A percentile compares a stretch with the other conserved stretches of the same genome.
Conservation (phyloP, 2,329 filamentous ascomycete species). For the Phyllosticta citrichinensis region DNA sequence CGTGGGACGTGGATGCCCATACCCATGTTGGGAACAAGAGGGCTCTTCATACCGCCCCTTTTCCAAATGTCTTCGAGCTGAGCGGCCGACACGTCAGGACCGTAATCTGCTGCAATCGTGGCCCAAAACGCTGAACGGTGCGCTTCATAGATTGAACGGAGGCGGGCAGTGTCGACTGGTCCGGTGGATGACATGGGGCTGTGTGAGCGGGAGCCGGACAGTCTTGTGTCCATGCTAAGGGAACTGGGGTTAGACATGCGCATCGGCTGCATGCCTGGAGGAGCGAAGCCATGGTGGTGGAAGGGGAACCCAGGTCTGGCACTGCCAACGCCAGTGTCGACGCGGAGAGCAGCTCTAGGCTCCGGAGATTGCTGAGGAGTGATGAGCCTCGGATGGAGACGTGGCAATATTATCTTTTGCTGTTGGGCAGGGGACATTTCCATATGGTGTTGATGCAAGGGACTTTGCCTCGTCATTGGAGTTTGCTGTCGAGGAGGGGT, state of each 20-base stretch:
- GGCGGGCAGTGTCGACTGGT: conserved; percentile 53
- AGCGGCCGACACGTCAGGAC: conserved; percentile 49
- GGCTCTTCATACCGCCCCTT: conserved; percentile 8
- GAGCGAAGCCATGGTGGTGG: conserved; percentile 8
- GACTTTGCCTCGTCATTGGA: conserved; percentile 38
- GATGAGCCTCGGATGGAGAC: conserved; percentile 40
- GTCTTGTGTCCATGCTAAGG: conserved; percentile 19
- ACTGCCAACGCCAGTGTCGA: conserved; percentile 29
- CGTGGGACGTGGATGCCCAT: conserved; percentile 1
- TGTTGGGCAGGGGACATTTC: conserved; percentile 13
- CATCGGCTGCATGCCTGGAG: conserved; percentile 20
- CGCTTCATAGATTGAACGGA: conserved; percentile 59
- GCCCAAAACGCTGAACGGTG: conserved; percentile 67
- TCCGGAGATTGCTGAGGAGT: conserved; percentile 29
- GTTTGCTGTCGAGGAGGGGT: conserved; percentile 30
- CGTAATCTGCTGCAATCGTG: conserved; percentile 62
- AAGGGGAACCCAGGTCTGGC: background rate
- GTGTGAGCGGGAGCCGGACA: background rate
- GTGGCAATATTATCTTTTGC: conserved; percentile 49
- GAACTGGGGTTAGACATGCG: conserved; percentile 29
- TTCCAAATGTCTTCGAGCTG: conserved; percentile 62
- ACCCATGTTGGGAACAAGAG: conserved; percentile 1
- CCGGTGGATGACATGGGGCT: conserved; percentile 32
- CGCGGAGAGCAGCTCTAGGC: conserved; percentile 30
- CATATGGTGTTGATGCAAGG: background rate